Base-by-base conservation (phyloP, 371 early-diverging fungal genomes). In the Mucor circinelloides region DNA sequence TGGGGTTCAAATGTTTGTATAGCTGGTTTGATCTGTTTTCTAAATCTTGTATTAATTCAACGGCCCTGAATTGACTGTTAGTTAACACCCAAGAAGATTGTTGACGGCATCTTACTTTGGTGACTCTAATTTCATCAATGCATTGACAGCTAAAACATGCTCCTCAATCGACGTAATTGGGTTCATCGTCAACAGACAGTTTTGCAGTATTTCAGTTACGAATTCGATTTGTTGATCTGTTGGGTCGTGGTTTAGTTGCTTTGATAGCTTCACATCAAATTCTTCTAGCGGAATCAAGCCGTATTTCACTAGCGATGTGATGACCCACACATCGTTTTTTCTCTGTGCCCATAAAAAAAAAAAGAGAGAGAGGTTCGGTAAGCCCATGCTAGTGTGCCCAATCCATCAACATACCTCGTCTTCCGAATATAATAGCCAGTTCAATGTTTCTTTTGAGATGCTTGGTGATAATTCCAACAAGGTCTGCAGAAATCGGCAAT, bases 341-440 rank as follows among this genome's bases (percentile, higher is more conserved):
- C 95, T 65, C 73, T 77, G 61, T 8, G 19, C 1, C 13, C 13
- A 12, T 36, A 1, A n/a, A n/a, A n/a, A n/a, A n/a, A n/a, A n/a
- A n/a, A n/a, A n/a, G 36, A 13, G 0, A 36, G 2, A 57, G 3
- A 31, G 19, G 9, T 6, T 27, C 7, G 42, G n/a, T 44, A 52
- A 36, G 13, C 2, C 1, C 2, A 36, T 13, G 36, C 36, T 36
- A 36, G 2, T 17, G 15, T 6, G 19, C 8, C 61, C 17, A 17
- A 2, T 0, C 13, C 36, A 15, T n/a, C 54, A 28, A 6, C n/a
- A n/a, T 72, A 80, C 81, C 72, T 95, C 95, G 69, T 97, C 97
- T 40, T 95, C 94, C 0, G 94, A 85, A 80, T 94, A 96, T 21
- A 95, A 80, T 21, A 98, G 78, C 98, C 97, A 98, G 31, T 85